A percentile compares a stretch with the other conserved stretches of the same genome.
Conservation (phyloP, 2,329 filamentous ascomycete genomes). For the Didymella segeticola region DNA sequence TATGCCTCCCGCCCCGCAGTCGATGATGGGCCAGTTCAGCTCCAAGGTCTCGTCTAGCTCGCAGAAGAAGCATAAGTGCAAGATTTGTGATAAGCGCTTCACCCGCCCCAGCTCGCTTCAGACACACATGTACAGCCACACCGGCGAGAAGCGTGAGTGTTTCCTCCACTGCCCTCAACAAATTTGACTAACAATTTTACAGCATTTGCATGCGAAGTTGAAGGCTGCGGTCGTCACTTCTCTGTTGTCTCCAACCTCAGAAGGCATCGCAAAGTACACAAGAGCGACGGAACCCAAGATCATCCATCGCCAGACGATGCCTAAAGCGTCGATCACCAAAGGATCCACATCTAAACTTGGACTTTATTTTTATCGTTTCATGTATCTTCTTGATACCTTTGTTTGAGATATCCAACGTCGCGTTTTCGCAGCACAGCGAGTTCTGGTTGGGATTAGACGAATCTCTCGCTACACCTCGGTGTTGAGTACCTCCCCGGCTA, state of each 20-base stretch:
- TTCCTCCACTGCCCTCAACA: not conserved
- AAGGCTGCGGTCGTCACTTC: conserved; percentile 94
- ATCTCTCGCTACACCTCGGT: conserved; percentile 35
- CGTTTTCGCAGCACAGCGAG: conserved; percentile 35
- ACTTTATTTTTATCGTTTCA: conserved; percentile 24
- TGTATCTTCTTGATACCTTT: conserved; percentile 31
- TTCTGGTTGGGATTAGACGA: conserved; percentile 37
- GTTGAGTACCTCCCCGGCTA: conserved; percentile 2
- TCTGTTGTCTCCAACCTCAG: conserved; percentile 96
- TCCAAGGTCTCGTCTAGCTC: conserved; percentile 95
- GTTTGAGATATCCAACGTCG: conserved; percentile 49
- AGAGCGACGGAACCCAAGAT: conserved; percentile 65
- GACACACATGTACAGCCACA: conserved; percentile 98
- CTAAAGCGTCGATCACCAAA: conserved; percentile 37
- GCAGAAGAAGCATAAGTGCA: conserved; percentile 99
- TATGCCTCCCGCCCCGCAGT: conserved; percentile 83
- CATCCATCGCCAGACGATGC: conserved; percentile 58
- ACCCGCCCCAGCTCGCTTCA: conserved; percentile 92
- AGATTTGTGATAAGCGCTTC: conserved; percentile 97
- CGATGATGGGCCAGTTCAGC: conserved; percentile 99
- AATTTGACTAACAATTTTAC: conserved; percentile 20
- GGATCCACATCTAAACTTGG: conserved; percentile 30
- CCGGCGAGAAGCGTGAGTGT: conserved; percentile 92
- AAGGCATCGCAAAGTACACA: conserved; percentile 95
- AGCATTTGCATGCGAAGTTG: conserved; percentile 95